A percentile compares a stretch with the other conserved stretches of the same genome.
phyloP scores from a whole-genome alignment of 2,329 filamentous ascomycete species.

The Tolypocladium sp. region DNA sequence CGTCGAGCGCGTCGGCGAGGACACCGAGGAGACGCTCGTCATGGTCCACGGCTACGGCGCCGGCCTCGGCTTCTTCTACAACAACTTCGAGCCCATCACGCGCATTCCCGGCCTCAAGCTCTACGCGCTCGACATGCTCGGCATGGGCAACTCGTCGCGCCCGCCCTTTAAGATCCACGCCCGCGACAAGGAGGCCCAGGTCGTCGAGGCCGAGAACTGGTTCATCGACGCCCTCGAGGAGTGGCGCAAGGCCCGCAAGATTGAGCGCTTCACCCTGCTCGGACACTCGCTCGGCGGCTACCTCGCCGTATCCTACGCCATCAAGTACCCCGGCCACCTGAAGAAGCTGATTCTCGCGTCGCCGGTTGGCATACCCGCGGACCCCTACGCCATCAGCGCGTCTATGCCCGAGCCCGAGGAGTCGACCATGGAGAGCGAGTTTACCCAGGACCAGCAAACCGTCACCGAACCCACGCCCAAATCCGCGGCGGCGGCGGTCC shows the following conservation, averaged over 20 bases:
- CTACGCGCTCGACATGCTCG: conserved; percentile 88
- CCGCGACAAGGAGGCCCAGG: conserved; percentile 71
- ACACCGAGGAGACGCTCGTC: conserved; percentile 76
- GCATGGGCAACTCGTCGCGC: conserved; percentile 83
- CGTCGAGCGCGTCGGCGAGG: conserved; percentile 72
- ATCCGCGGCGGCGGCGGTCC: background rate
- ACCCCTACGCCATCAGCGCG: conserved; percentile 78
- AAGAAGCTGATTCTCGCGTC: conserved; percentile 96
- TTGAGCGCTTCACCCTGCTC: conserved; percentile 87
- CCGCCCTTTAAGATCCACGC: conserved; percentile 78
- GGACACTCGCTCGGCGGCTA: conserved; percentile 94
- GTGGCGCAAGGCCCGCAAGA: conserved; percentile 80
- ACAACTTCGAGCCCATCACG: conserved; percentile 86
- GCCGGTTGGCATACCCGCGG: conserved; percentile 88
- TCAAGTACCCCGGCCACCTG: conserved; percentile 89
- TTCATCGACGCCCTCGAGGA: conserved; percentile 95
- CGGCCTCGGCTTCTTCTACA: conserved; percentile 95
- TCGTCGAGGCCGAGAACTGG: conserved; percentile 85
- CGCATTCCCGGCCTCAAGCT: conserved; percentile 75
- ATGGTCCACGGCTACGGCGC: conserved; percentile 97
- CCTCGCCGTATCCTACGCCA: conserved; percentile 85
- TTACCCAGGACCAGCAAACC: conserved; percentile 62
- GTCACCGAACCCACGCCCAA: conserved; percentile 24
- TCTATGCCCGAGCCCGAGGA: conserved; percentile 69
- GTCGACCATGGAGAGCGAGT: conserved; percentile 67